phyloP scores from a whole-genome alignment of 441 rosid genomes.

The Breynia disticha region DNA sequence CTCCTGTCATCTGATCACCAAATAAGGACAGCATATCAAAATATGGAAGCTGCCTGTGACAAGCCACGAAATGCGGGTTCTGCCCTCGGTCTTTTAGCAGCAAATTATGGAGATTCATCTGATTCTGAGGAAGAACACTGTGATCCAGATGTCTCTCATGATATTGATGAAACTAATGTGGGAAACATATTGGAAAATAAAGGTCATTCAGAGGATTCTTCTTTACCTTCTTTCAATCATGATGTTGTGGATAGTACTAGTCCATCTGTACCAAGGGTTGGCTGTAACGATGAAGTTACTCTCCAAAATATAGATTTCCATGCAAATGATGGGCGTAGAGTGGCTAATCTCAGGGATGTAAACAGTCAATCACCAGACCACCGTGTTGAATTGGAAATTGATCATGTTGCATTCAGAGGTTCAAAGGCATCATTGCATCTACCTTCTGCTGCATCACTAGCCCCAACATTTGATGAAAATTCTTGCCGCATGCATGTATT shows the following conservation, averaged over 20 bases:
- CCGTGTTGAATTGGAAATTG: conserved; percentile 23
- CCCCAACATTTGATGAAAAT: conserved; percentile 55
- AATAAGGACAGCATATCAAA: conserved; percentile 27
- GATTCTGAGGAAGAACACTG: conserved; percentile 78
- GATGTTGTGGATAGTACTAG: conserved; percentile 19
- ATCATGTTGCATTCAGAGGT: conserved; percentile 22
- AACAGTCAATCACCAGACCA: conserved; percentile 23
- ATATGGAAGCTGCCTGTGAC: conserved; percentile 23
- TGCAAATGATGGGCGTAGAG: conserved; percentile 21
- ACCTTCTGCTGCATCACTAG: conserved; percentile 23
- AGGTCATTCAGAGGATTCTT: conserved; percentile 17
- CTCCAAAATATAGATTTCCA: conserved; percentile 20
- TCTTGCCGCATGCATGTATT: conserved; percentile 81
- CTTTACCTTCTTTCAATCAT: conserved; percentile 15
- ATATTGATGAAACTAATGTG: conserved; percentile 21
- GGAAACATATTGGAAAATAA: conserved; percentile 24
- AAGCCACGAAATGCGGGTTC: conserved; percentile 26
- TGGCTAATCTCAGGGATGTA: conserved; percentile 16
- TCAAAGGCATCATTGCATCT: conserved; percentile 15
- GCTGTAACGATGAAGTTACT: conserved; percentile 25
- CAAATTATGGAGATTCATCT: conserved; percentile 79
- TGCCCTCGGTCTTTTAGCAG: conserved; percentile 77
- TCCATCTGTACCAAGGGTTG: conserved; percentile 15
- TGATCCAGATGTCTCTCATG: conserved; percentile 27
- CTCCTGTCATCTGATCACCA: conserved; percentile 34